These are phyloP conservation scores for Adansonia gregorii DNA, from an alignment of 441 rosid genomes.

Conservation along the genomic window DNA sequence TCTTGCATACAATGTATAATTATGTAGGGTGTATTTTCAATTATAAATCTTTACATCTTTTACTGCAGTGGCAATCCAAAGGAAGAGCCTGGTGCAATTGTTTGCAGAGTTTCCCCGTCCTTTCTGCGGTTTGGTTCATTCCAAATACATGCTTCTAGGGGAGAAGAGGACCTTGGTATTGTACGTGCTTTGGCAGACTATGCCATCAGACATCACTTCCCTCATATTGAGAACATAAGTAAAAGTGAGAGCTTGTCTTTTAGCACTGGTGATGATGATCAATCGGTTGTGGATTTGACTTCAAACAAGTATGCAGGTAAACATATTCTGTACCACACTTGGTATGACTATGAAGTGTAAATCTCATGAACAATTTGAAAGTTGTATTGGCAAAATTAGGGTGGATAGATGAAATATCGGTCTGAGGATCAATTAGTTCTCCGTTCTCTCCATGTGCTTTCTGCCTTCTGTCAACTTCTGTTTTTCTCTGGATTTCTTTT, in stretches of 20 bases:
- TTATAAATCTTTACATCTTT: conserved; percentile 21
- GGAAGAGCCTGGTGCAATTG: conserved; percentile 97
- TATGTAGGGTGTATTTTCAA: conserved; percentile 15
- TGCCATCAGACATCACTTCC: conserved; percentile 87
- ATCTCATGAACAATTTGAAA: neutral
- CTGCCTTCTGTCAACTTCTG: neutral
- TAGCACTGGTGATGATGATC: conserved; percentile 73
- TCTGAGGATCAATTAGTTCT: neutral
- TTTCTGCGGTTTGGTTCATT: conserved; percentile 95
- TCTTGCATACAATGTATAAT: conserved; percentile 2
- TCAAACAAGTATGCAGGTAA: conserved; percentile 98
- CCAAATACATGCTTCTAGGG: conserved; percentile 92
- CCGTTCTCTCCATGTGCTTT: neutral
- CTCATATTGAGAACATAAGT: conserved; percentile 80
- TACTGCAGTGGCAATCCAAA: conserved; percentile 88
- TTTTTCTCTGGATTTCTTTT: neutral
- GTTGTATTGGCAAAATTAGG: neutral
- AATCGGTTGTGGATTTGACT: conserved; percentile 85
- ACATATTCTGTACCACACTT: neutral
- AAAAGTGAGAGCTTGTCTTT: conserved; percentile 87
- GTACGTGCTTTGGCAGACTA: conserved; percentile 84
- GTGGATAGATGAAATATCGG: neutral
- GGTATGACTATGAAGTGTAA: neutral
- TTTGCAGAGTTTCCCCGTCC: conserved; percentile 88
- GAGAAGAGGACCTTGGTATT: conserved; percentile 81